Conservation (phyloP, 2,329 filamentous ascomycete species). For the Cladorrhinum sp. region DNA sequence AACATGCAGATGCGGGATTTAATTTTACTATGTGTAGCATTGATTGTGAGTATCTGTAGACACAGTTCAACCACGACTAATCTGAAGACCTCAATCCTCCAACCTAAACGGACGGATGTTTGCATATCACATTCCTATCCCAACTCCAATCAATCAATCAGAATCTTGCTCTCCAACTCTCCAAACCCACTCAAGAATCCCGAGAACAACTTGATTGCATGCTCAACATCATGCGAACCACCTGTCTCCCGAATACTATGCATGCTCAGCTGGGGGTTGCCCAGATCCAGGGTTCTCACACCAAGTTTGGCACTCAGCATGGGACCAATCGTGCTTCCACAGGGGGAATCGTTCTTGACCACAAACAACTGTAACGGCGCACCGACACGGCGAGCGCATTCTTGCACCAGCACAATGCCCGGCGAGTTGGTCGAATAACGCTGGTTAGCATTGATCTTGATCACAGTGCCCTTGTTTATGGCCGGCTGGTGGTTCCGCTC, state of each 20-base stretch:
- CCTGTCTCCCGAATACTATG: constrained; percentile 94
- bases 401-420: constrained; percentile 87
- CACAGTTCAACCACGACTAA: no score
- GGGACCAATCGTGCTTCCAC: constrained; percentile 96
- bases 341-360: constrained; percentile 90
- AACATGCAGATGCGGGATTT: no score
- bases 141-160: constrained; percentile 63
- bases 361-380: constrained; percentile 95
- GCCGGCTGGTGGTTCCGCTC: constrained; percentile 86
- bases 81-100: no score
- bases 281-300: constrained; percentile 83
- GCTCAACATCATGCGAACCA: constrained; percentile 80
- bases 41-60: no score
- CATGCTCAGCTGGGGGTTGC: constrained; percentile 94
- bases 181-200: constrained; percentile 84
- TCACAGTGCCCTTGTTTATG: constrained; percentile 94
- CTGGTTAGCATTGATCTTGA: constrained; percentile 98
- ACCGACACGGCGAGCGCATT: constrained; percentile 69
- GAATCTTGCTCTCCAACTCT: constrained; percentile 75
- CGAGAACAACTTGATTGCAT: constrained; percentile 81
- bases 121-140: background rate
- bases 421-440: constrained; percentile 96
- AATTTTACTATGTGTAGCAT: no score
- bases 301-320: constrained; percentile 88
- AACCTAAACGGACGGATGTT: background rate